Evolutionary conservation across 176 grass and related monocot genomes (phyloP).

Genomic region (Echinochloa phyllopogon): DNA sequence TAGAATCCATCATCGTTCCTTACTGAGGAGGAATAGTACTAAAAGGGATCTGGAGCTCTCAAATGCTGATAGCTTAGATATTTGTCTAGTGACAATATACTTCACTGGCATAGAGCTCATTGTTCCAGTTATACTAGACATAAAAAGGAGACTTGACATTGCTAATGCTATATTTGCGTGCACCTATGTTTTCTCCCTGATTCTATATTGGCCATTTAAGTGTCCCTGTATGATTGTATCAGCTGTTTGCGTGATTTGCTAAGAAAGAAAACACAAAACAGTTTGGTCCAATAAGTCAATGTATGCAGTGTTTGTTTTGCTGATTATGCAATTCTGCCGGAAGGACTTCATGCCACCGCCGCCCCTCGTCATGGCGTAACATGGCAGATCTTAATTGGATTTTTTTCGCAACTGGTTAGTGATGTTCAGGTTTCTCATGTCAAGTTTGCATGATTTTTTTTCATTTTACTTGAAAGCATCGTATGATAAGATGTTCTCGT

Average conservation of each 20-base stretch:
- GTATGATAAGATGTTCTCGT: no score
- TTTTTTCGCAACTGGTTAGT: no score
- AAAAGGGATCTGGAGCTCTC: conserved; percentile 14
- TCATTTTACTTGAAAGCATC: no score
- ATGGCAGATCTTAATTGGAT: no score
- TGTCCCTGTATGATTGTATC: conserved; percentile 27
- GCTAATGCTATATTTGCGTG: conserved; percentile 35
- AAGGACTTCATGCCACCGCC: no score
- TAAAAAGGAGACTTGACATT: conserved; percentile 29
- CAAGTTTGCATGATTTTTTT: no score
- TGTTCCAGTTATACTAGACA: conserved; percentile 41
- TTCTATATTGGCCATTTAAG: conserved; percentile 32
- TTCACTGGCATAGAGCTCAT: conserved; percentile 45
- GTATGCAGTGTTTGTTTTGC: conserved; percentile 1
- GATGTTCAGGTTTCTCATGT: no score
- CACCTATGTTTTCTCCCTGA: conserved; percentile 16
- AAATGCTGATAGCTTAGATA: conserved; percentile 26
- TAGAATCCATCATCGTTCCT: conserved; percentile 94
- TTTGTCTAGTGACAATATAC: conserved; percentile 3
- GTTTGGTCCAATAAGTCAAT: not conserved
- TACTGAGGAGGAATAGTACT: conserved; percentile 53
- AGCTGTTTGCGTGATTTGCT: conserved; percentile 5
- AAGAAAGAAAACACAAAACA: conserved; percentile 26
- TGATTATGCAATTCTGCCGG: not conserved
- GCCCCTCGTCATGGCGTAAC: no score